These are phyloP conservation scores for Hydnomerulius pinastri DNA, from an alignment of 768 basidiomycete species.

Conservation along the genomic window DNA sequence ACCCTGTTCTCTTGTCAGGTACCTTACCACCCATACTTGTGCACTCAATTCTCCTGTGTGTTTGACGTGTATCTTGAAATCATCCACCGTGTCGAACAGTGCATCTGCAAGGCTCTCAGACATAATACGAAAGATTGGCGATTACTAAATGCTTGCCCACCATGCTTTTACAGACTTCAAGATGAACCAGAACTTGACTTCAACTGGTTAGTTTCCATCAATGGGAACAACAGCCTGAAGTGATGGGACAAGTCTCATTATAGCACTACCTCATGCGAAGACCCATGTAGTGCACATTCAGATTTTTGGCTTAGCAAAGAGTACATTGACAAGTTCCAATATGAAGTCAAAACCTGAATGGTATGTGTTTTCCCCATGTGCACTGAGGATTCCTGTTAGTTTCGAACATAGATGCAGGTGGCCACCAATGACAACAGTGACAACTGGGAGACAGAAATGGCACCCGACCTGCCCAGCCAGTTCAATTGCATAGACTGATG, in stretches of 20 bases:
- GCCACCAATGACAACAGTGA: neutral
- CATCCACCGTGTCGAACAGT: neutral
- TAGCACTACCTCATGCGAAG: neutral
- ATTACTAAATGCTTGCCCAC: conserved; percentile 7
- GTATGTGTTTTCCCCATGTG: neutral
- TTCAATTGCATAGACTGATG: conserved; percentile 4
- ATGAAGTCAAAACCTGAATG: neutral
- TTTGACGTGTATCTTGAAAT: conserved; percentile 17
- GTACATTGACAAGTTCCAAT: conserved; percentile 1
- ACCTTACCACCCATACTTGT: conserved; percentile 1
- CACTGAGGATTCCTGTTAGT: neutral
- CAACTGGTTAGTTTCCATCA: conserved; percentile 2
- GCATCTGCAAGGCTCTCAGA: neutral
- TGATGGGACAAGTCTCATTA: neutral
- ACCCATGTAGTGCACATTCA: neutral
- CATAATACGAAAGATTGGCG: conserved; percentile 4
- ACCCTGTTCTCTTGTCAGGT: conserved; percentile 1
- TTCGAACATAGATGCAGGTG: neutral
- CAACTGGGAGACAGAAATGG: neutral
- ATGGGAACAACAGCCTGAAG: conserved; percentile 14
- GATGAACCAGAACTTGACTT: conserved; percentile 4
- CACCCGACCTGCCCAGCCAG: neutral
- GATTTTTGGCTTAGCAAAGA: neutral
- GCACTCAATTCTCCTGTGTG: neutral
- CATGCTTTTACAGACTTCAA: conserved; percentile 10